Base-by-base conservation (phyloP, 2,329 filamentous ascomycete genomes). In the Phialemoniopsis sp. region DNA sequence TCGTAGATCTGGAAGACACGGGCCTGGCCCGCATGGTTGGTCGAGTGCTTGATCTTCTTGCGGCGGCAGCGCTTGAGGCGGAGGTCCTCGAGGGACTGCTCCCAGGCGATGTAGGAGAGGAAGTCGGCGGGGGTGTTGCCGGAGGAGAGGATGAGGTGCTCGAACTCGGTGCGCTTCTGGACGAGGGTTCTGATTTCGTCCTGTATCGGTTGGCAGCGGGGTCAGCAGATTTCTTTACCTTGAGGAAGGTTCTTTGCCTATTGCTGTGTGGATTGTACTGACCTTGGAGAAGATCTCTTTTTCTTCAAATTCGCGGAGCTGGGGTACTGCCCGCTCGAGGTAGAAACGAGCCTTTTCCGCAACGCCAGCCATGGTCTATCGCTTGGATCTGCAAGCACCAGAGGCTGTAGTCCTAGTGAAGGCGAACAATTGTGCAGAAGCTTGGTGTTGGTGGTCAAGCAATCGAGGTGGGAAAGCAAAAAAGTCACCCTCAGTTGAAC, bases 291-390 rank as follows among this genome's bases (percentile, higher is more conserved):
- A 98, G 51, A 98, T 86, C 53, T 88, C 84, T 63, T 95, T 96
- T 49, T 87, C 80, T 64, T 95, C 87, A 62, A 89, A 94, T 55
- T 95, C 89, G 46, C 89, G 88, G 41, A 98, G 77, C 62, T 97
- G 90, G 13, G 90, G 89, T 32, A 96, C 87, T 3, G 87, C 85
- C 51, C 91, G 85, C 69, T 98, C 93, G 48, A 97, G 78, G 64
- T 87, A 96, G 66, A 91, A 97, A 42, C 91, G 87, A 40, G 91
- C 93, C 66, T 96, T 97, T 57, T 97, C 93, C 47, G 87, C 85
- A 42, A 93, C 84, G 32, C 81, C 85, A 2, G 89, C 79, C 89
- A 95, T 95, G 43, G 37, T 49, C 37, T 41, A 26, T 10, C 4
- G 15, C 12, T 12, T 8, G 2, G 10, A 19, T 16, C 5, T n/a